Conservation (phyloP, 345 rosid genomes). For the Combretum micranthum region DNA sequence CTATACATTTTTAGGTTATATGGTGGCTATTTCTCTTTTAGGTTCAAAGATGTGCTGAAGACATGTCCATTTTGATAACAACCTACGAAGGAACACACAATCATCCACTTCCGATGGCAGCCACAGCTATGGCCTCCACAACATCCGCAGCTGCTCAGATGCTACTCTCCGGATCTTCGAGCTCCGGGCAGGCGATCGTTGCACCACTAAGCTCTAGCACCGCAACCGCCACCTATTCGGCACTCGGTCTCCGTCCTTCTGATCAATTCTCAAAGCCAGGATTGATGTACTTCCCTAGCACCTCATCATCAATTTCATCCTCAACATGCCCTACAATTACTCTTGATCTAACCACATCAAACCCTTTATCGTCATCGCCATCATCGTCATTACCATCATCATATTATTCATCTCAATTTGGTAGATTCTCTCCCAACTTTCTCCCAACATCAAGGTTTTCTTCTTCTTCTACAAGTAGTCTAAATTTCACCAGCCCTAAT, state of each 20-base stretch:
- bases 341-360: constrained; percentile 50
- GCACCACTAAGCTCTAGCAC: constrained; percentile 3
- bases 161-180: constrained; percentile 60
- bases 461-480: constrained; percentile 8
- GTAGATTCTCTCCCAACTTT: constrained; percentile 8
- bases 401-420: neutral
- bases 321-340: constrained; percentile 69
- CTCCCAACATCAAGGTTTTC: constrained; percentile 5
- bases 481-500: constrained; percentile 9
- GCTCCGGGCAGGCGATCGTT: constrained; percentile 10
- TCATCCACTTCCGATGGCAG: constrained; percentile 82
- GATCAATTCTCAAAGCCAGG: constrained; percentile 34
- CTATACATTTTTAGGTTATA: neutral
- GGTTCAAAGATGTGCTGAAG: constrained; percentile 89
- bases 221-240: constrained; percentile 37
- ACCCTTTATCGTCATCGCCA: constrained; percentile 16
- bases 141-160: constrained; percentile 91
- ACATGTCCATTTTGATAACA: constrained; percentile 75
- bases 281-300: constrained; percentile 31
- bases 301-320: constrained; percentile 44
- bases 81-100: constrained; percentile 95
- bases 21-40: constrained; percentile 8
- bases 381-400: constrained; percentile 6
- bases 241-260: constrained; percentile 27
- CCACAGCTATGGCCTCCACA: constrained; percentile 96